Percentiles rank a stretch among this genome's conserved stretches.
phyloP scores from a whole-genome alignment of 768 basidiomycete genomes.

The Lanmaoa rubissima region DNA sequence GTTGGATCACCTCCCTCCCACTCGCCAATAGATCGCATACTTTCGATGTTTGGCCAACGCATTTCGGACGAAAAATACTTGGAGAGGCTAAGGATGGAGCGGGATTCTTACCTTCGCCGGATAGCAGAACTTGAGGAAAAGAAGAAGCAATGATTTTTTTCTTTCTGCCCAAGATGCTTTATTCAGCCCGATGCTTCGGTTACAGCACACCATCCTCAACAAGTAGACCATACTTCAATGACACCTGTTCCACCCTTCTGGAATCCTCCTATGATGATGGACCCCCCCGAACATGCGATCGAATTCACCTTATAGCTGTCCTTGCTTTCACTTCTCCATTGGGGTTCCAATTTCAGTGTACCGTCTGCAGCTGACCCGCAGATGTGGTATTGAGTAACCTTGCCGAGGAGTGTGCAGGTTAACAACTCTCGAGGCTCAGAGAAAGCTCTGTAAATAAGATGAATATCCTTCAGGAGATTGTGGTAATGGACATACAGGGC shows the following conservation, averaged over 20 bases:
- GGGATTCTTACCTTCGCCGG: slow-evolving; percentile 51
- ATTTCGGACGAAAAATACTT: slow-evolving; percentile 77
- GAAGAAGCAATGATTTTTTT: slow-evolving; percentile 19
- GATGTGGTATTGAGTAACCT: slow-evolving; percentile 49
- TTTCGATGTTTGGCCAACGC: slow-evolving; percentile 33
- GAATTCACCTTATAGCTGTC: slow-evolving; percentile 64
- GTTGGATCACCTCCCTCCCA: neutral
- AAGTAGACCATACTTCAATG: slow-evolving; percentile 56
- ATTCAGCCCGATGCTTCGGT: neutral
- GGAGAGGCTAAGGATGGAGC: slow-evolving; percentile 51
- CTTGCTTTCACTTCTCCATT: slow-evolving; percentile 46
- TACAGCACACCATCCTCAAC: slow-evolving; percentile 3
- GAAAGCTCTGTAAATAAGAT: slow-evolving; percentile 44
- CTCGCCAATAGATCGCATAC: slow-evolving; percentile 39
- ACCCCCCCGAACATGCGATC: slow-evolving; percentile 45
- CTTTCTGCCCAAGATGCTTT: neutral
- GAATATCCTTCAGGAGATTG: neutral
- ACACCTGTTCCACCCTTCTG: slow-evolving; percentile 54
- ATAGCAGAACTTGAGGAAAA: slow-evolving; percentile 56
- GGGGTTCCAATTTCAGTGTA: slow-evolving; percentile 40
- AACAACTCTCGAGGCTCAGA: slow-evolving; percentile 44
- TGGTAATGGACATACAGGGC: slow-evolving; percentile 48
- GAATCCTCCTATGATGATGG: slow-evolving; percentile 63
- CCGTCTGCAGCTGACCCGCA: slow-evolving; percentile 37
- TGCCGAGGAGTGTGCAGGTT: slow-evolving; percentile 62